These are phyloP conservation scores for Pyrus bretschneideri DNA, from an alignment of 306 rosid genomes.

Conservation along the genomic window DNA sequence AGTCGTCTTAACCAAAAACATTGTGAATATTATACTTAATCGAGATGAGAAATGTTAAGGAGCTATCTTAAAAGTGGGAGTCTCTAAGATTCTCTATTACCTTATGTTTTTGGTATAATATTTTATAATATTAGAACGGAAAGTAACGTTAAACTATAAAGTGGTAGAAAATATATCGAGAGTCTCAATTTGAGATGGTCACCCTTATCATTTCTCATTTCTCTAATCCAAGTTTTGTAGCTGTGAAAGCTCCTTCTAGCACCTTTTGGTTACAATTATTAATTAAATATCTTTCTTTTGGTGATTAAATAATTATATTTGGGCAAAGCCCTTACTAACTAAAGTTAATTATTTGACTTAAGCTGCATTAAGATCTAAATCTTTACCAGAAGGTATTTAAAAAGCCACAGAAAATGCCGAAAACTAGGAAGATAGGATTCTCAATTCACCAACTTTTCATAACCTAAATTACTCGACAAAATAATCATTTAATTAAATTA, in stretches of 20 bases:
- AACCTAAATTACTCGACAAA: neutral
- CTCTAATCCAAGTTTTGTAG: neutral
- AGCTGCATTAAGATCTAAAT: neutral
- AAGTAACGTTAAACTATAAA: too few species aligned
- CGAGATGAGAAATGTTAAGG: too few species aligned
- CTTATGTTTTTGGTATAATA: rapidly evolving
- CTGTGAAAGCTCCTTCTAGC: neutral
- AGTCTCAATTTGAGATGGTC: rapidly evolving
- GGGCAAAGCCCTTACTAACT: neutral
- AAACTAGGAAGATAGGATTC: neutral
- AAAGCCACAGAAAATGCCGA: neutral
- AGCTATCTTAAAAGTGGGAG: rapidly evolving
- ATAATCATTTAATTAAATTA: neutral
- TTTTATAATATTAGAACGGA: too few species aligned
- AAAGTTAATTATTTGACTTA: neutral
- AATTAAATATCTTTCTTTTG: neutral
- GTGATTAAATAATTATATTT: neutral
- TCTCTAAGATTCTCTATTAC: rapidly evolving
- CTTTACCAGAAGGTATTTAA: neutral
- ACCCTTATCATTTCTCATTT: too few species aligned
- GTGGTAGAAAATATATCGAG: rapidly evolving
- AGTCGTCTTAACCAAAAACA: too few species aligned
- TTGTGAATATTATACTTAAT: too few species aligned
- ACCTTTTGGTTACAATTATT: neutral
- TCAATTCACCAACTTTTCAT: neutral